A percentile compares a stretch with the other conserved stretches of the same genome.
Conservation (phyloP, 768 basidiomycete species). For the Amanita rimosa region DNA sequence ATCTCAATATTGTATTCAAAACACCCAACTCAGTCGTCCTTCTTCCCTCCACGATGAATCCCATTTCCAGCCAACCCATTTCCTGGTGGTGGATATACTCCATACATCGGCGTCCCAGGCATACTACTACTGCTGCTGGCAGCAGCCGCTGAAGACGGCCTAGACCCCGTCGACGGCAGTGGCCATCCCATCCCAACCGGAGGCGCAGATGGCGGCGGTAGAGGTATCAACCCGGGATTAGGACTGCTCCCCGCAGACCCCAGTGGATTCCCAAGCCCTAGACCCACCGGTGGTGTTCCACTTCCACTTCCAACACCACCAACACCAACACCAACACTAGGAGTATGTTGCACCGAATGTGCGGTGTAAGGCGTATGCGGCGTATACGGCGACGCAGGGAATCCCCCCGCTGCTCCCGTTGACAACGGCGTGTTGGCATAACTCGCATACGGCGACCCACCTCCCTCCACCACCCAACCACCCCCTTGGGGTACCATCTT, state of each 20-base stretch:
- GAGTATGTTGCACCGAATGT: not conserved
- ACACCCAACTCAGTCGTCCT: slow-evolving; percentile 1
- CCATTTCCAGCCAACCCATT: slow-evolving; percentile 7
- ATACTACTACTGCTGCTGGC: too few species aligned
- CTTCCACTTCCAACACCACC: slow-evolving; percentile 2
- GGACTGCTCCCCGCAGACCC: slow-evolving; percentile 2
- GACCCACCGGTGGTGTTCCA: not conserved
- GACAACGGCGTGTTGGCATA: slow-evolving; percentile 23
- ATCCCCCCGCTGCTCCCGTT: slow-evolving; percentile 11
- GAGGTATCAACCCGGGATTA: not conserved
- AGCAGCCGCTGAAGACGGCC: not conserved
- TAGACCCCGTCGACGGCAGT: not conserved
- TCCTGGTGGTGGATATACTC: not conserved
- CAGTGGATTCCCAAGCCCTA: not conserved
- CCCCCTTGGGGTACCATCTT: slow-evolving; percentile 45
- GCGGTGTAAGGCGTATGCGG: slow-evolving; percentile 11
- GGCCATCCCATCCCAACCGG: not conserved
- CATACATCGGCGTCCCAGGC: too few species aligned
- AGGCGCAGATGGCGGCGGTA: not conserved
- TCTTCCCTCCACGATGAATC: not conserved
- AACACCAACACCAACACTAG: slow-evolving; percentile 7
- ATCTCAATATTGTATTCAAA: not conserved
- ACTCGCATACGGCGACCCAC: slow-evolving; percentile 22
- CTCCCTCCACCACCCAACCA: slow-evolving; percentile 47
- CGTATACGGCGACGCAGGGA: slow-evolving; percentile 6